Conservation (phyloP, 2,329 filamentous ascomycete genomes). For the Cladophialophora immunda region DNA sequence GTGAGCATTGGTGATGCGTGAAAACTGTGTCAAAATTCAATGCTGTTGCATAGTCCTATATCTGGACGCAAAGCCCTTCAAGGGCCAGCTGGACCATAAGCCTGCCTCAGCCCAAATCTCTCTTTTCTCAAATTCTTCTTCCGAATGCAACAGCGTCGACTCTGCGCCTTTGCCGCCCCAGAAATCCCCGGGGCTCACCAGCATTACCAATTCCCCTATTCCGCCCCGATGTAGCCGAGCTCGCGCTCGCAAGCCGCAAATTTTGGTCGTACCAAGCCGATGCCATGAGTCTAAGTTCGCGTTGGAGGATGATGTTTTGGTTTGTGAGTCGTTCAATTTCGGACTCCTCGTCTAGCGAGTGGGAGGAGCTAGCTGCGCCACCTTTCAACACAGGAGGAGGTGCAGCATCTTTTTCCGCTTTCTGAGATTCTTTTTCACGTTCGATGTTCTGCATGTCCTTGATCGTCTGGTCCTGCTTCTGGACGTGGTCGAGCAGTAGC, state of each 20-base stretch:
- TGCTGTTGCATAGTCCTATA: not conserved
- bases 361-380: not conserved
- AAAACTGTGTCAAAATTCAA: not conserved
- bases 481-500: constrained; percentile 35
- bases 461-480: constrained; percentile 37
- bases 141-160: constrained; percentile 47
- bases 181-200: constrained; percentile 53
- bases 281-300: constrained; percentile 55
- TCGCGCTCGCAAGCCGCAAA: constrained; percentile 54
- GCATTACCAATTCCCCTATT: constrained; percentile 48
- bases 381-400: constrained; percentile 33
- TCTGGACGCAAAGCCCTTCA: not conserved
- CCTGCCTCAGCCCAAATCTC: not conserved
- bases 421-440: constrained; percentile 16
- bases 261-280: constrained; percentile 59
- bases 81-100: not conserved
- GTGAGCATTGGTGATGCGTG: not conserved
- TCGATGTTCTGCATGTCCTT: constrained; percentile 33
- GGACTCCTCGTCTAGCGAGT: constrained; percentile 23
- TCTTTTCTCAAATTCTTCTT: constrained; percentile 7
- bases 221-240: constrained; percentile 48
- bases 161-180: constrained; percentile 54
- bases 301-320: constrained; percentile 40
- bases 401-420: constrained; percentile 17
- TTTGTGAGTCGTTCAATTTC: constrained; percentile 34